Base-by-base conservation (phyloP, 352 stramenopile species). In the Paralagenidium karlingii region DNA sequence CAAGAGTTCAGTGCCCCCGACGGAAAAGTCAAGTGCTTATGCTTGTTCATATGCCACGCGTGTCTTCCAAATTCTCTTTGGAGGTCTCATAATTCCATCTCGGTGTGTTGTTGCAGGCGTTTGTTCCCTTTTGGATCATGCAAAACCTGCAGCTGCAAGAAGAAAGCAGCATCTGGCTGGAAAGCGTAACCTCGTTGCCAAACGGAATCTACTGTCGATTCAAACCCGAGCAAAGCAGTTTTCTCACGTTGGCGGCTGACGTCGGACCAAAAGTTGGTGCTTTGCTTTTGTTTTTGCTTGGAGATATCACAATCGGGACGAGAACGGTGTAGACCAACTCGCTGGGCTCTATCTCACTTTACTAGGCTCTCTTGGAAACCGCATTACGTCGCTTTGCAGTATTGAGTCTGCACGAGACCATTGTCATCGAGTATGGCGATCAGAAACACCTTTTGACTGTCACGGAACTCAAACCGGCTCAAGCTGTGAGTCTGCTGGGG, bases 111-210 rank as follows among this genome's bases (percentile, higher is more conserved):
- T n/a, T n/a, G n/a, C n/a, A n/a, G n/a, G n/a, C n/a, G n/a, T 82
- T 69, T 30, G 55, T 77, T 13, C 68, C 68, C 1, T 78, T 76
- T 40, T 82, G 68, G 68, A 74, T 82, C 24, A 82, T 82, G 68
- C 63, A 80, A 39, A 70, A 66, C 37, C 48, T 80, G 5, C 16
- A 53, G 3, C 42, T 75, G 19, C 24, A 42, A 0, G 68, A 80
- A 54, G 68, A 63, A 6, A 51, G 34, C 0, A 45, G 46, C 8
- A 51, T 78, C 8, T 41, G 60, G n/a, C 34, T 78, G 8, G 60
- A 53, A 2, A 76, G 53, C 16, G 40, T 59, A 3, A 8, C 33
- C 5, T 38, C 60, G 16, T 46, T 73, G 10, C 63, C 66, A 30
- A 45, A 53, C 0, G 63, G 61, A 0, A 58, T 76, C 22, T 79